Evolutionary conservation across 495 filamentous ascomycete species (phyloP).

Genomic region (Aspergillus sparsus): DNA sequence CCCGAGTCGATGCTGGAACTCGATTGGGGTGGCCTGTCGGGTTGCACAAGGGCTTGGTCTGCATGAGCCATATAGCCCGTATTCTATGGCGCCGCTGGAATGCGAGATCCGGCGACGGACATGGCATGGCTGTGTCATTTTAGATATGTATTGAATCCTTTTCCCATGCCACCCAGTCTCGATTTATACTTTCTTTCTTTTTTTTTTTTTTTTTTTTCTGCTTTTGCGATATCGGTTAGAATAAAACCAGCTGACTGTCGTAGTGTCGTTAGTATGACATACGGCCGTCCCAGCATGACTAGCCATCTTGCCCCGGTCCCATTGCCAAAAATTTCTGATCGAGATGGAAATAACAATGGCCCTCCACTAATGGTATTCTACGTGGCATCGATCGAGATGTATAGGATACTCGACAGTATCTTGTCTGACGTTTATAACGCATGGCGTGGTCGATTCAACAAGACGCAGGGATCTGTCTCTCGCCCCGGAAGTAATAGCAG

Average conservation of each 20-base stretch:
- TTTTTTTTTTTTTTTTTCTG: too few relatives aligned
- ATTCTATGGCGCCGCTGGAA: constrained; percentile 34
- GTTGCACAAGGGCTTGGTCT: constrained; percentile 50
- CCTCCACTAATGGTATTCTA: constrained; percentile 39
- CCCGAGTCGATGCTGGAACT: constrained; percentile 49
- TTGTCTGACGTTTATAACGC: constrained; percentile 47
- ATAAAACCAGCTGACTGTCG: too few relatives aligned
- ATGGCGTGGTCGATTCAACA: constrained; percentile 31
- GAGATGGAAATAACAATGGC: background rate
- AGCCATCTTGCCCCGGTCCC: constrained; percentile 36
- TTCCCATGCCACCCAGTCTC: too few relatives aligned
- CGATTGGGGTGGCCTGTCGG: constrained; percentile 49
- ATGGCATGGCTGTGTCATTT: constrained; percentile 51
- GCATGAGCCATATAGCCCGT: constrained; percentile 35
- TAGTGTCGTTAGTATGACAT: constrained; percentile 53
- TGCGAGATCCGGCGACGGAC: constrained; percentile 46
- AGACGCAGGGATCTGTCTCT: background rate
- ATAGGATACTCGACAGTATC: constrained; percentile 45
- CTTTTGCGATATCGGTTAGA: too few relatives aligned
- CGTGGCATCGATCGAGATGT: constrained; percentile 43
- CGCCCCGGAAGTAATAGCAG: constrained; percentile 21
- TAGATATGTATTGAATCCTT: constrained; percentile 54
- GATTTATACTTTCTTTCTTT: too few relatives aligned
- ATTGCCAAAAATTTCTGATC: constrained; percentile 25
- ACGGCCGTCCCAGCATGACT: constrained; percentile 49